Conservation (phyloP, 169 alveolate species). For the Eimeria tenella region DNA sequence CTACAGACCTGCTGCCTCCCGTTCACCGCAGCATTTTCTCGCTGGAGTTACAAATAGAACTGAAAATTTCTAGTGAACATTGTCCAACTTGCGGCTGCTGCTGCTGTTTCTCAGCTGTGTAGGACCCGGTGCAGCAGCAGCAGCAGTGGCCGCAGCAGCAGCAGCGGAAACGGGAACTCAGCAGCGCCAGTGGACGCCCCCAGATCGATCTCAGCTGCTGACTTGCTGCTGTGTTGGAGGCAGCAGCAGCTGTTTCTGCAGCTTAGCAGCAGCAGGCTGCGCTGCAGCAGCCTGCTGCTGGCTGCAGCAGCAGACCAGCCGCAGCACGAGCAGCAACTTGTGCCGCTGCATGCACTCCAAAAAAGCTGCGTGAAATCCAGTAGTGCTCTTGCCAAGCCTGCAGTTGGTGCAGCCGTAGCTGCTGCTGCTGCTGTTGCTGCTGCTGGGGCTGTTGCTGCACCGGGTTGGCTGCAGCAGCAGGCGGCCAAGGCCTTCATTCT, state of each 20-base stretch:
- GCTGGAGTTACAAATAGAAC: background rate
- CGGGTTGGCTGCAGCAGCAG: no score
- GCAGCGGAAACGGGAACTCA: background rate
- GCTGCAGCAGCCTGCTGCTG: background rate
- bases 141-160: background rate
- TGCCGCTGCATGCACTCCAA: no score
- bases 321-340: background rate
- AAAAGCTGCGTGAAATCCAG: background rate
- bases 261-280: no score
- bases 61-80: background rate
- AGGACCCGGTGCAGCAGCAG: background rate
- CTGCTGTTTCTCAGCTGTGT: background rate
- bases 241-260: background rate
- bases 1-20: slow-evolving; percentile 7
- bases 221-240: background rate
- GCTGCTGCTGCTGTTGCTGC: background rate
- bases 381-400: no score
- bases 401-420: background rate
- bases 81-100: background rate
- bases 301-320: background rate
- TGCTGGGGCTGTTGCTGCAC: no score
- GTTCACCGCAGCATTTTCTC: background rate
- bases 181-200: background rate
- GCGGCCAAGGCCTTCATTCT: no score
- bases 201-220: background rate